These are phyloP conservation scores for Candida arabinofermentans DNA, from an alignment of 805 yeast species.

Conservation along the genomic window DNA sequence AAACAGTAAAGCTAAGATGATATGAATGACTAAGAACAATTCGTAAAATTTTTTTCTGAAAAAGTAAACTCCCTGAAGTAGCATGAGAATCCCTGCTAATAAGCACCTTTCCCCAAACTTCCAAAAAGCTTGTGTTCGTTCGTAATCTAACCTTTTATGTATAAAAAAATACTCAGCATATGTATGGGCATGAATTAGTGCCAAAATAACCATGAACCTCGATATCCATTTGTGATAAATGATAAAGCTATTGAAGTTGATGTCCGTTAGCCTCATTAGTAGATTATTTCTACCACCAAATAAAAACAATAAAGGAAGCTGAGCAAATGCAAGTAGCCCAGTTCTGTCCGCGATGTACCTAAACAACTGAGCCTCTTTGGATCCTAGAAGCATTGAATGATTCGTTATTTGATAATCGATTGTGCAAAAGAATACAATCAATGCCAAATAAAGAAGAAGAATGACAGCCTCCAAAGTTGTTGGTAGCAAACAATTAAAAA, in stretches of 20 bases:
- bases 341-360: conserved; percentile 54
- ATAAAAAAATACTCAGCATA: conserved; percentile 28
- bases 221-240: conserved; percentile 45
- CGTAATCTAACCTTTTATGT: conserved; percentile 4
- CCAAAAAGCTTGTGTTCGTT: conserved; percentile 9
- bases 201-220: conserved; percentile 23
- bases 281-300: conserved; percentile 60
- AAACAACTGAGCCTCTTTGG: conserved; percentile 22
- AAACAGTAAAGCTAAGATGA: conserved; percentile 40
- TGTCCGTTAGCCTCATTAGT: conserved; percentile 48
- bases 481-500: conserved; percentile 24
- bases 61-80: conserved; percentile 42
- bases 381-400: conserved; percentile 15
- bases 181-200: conserved; percentile 28
- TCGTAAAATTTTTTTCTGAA: conserved; percentile 48
- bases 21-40: conserved; percentile 39
- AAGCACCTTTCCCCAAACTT: conserved; percentile 29
- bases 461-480: conserved; percentile 23
- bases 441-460: conserved; percentile 10
- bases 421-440: conserved; percentile 9
- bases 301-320: conserved; percentile 45
- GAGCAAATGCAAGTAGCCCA: conserved; percentile 41
- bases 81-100: conserved; percentile 36
- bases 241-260: conserved; percentile 41
- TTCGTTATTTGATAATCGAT: conserved; percentile 13